Evolutionary conservation across 2,329 filamentous ascomycete genomes (phyloP), one percentile per base, ranked within the genome.

Genomic region (Fusarium falciforme): DNA sequence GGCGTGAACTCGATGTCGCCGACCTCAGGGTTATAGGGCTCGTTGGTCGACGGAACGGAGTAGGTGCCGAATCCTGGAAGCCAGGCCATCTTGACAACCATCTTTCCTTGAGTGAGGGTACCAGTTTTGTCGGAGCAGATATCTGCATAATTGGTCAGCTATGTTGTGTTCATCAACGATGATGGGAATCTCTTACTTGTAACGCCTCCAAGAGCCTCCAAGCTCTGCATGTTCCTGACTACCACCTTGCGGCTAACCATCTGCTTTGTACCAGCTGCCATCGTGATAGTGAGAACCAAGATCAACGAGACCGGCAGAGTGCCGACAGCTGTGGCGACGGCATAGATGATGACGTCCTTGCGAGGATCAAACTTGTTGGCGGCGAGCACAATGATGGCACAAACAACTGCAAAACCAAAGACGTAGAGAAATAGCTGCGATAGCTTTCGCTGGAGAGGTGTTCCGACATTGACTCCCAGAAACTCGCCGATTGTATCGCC

Each of bases 371-470:
- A 83, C 77, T 57, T 58, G 54, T 76, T 76, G 22, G 74, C 74
- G 10, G 60, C 66, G 5, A 78, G 20, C 2, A 72, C 75, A 6
- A 77, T 68, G 35, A 77, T 70, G 27, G 75, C 75, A 31, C 75
- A 77, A 12, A 77, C 59, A 2, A 77, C 31, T 1, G 76, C 75
- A 3, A 75, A 71, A 3, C 68, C 68, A 8, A 78, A 77, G 5
- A 93, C 87, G 4, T 90, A 82, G 22, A 93, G 87, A 29, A 92
- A 92, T 61, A 94, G 87, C 77, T 91, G 90, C 72, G 89, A 91
- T 42, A 94, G 83, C 77, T 92, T 93, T 67, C 89, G 88, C 79
- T 93, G 91, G 35, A 94, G 83, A 0, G 92, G 92, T 5, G 92
- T 93, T 14, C 92, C 92, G n/a, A 89, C 80, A 16, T 76, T 81